phyloP scores from a whole-genome alignment of 2,329 filamentous ascomycete species.

The Aspergillus sp. region DNA sequence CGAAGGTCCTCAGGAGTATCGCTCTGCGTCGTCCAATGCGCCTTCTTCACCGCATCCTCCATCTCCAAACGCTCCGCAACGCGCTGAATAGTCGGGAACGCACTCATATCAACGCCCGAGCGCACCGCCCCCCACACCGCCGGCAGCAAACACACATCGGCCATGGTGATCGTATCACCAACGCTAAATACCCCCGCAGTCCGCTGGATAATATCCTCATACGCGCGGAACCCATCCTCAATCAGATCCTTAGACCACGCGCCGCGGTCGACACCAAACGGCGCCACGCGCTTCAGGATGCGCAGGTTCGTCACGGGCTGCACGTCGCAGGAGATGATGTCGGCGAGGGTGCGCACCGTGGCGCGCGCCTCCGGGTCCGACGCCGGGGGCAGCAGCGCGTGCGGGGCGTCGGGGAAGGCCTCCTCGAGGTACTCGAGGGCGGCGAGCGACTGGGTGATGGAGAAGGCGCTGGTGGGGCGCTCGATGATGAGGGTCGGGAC shows the following conservation, averaged over 20 bases:
- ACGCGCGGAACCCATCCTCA: conserved; percentile 55
- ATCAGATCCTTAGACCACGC: conserved; percentile 56
- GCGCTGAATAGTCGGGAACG: conserved; percentile 48
- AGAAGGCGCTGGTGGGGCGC: conserved; percentile 27
- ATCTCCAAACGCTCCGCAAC: conserved; percentile 49
- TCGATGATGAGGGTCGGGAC: conserved; percentile 55
- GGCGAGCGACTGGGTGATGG: conserved; percentile 58
- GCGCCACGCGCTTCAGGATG: conserved; percentile 51
- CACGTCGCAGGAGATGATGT: conserved; percentile 57
- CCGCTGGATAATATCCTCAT: conserved; percentile 47
- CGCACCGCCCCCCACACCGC: conserved; percentile 58
- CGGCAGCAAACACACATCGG: conserved; percentile 59
- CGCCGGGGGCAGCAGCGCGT: conserved; percentile 47
- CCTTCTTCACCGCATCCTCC: conserved; percentile 52
- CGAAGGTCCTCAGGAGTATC: conserved; percentile 53
- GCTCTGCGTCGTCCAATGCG: conserved; percentile 54
- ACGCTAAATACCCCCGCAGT: conserved; percentile 53
- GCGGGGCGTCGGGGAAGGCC: conserved; percentile 42
- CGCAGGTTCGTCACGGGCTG: conserved; percentile 62
- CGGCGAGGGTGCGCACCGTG: conserved; percentile 52
- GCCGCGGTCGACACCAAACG: conserved; percentile 44
- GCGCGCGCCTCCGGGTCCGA: conserved; percentile 47
- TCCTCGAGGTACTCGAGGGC: conserved; percentile 65
- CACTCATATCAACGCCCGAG: conserved; percentile 52
- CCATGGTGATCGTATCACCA: conserved; percentile 56